Conservation (phyloP, 345 rosid species). For the Bruguiera sexangula region DNA sequence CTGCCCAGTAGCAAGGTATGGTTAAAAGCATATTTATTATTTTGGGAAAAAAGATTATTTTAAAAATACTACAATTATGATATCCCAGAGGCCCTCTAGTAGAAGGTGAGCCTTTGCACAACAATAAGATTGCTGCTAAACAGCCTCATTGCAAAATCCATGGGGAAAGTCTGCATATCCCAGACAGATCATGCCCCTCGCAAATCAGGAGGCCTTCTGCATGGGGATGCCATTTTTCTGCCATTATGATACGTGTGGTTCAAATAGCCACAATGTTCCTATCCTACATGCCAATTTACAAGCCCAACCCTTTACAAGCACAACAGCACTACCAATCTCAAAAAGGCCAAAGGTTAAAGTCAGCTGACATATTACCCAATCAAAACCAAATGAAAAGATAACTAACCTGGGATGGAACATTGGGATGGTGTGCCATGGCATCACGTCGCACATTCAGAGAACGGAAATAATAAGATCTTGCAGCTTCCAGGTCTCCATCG, state of each 20-base stretch:
- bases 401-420: conserved; percentile 73
- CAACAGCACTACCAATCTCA: too few species aligned
- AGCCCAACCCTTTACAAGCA: too few species aligned
- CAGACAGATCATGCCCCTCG: too few species aligned
- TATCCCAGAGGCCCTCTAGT: not conserved
- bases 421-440: conserved; percentile 54
- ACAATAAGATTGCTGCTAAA: too few species aligned
- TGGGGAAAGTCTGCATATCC: too few species aligned
- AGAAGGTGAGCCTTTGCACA: not conserved
- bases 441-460: conserved; percentile 74
- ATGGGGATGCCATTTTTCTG: too few species aligned
- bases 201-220: too few species aligned
- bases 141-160: too few species aligned
- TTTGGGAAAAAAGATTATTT: not conserved
- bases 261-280: not conserved
- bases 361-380: not conserved
- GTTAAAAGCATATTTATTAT: too few species aligned
- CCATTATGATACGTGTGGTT: too few species aligned
- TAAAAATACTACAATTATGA: not conserved
- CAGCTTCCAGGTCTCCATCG: conserved; percentile 73
- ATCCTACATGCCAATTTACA: not conserved
- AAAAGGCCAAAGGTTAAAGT: not conserved
- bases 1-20: too few species aligned
- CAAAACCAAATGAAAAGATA: not conserved
- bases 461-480: conserved; percentile 71